Evolutionary conservation across 2,329 filamentous ascomycete species (phyloP).

Genomic region (Hyphodiscus sp.): DNA sequence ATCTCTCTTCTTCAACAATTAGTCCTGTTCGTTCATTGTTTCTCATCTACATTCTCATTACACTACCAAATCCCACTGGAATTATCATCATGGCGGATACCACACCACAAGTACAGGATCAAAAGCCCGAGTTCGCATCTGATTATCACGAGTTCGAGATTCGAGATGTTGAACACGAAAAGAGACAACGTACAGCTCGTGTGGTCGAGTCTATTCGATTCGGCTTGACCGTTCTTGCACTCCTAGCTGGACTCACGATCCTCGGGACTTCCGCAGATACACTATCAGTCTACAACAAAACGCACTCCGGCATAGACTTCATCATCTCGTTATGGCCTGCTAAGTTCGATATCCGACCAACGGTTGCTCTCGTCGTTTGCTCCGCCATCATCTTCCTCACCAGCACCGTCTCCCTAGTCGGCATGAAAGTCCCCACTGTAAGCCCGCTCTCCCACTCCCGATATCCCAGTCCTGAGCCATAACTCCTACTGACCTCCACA

Average conservation of each 20-base stretch:
- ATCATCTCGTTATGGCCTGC: constrained; percentile 52
- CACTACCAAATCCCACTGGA: background rate
- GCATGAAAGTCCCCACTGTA: constrained; percentile 45
- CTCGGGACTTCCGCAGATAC: constrained; percentile 49
- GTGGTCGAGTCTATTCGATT: constrained; percentile 38
- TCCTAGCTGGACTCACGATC: constrained; percentile 45
- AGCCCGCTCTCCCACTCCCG: constrained; percentile 25
- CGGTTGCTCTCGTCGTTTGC: constrained; percentile 46
- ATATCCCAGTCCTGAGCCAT: background rate
- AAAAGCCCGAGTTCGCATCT: constrained; percentile 17
- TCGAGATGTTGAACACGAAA: constrained; percentile 7
- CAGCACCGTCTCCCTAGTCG: constrained; percentile 42
- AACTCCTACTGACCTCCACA: constrained; percentile 18
- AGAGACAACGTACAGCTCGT: constrained; percentile 3
- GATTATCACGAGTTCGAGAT: constrained; percentile 20
- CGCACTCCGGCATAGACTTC: constrained; percentile 41
- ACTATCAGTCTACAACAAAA: constrained; percentile 48
- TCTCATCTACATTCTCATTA: constrained; percentile 5
- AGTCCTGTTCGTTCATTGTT: constrained; percentile 10
- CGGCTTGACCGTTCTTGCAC: constrained; percentile 42
- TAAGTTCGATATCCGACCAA: constrained; percentile 50
- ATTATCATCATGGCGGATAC: background rate
- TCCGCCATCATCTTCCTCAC: constrained; percentile 43
- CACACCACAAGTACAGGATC: constrained; percentile 7
- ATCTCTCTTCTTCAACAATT: constrained; percentile 7